Base-by-base conservation (phyloP, 352 stramenopile genomes). In the Phytophthora europaea region DNA sequence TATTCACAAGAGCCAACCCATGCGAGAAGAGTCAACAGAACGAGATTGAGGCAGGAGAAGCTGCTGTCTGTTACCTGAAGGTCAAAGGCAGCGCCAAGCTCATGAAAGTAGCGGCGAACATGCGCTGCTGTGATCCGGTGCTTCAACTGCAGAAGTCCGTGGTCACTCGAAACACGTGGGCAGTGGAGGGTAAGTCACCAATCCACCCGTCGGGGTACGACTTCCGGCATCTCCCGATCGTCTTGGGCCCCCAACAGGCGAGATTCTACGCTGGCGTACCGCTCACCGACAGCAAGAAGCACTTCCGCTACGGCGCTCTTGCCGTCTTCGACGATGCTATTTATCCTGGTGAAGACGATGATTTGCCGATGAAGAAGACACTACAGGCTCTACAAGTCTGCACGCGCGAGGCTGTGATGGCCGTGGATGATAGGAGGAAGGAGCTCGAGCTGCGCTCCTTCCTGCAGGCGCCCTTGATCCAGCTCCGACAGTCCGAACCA, bases 231-330 rank as follows among this genome's bases (percentile, higher is more conserved):
- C 70, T 94, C 0, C 84, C 89, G 33, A 84, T 95, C 45, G 89
- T 95, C 2, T 70, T 85, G 45, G 89, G 87, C 0, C 86, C 89
- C 1, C 89, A 95, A 59, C 81, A 88, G 36, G 83, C 83, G 13
- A 82, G 78, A 20, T 94, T 94, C 66, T 95, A 95, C 67, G 84
- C 83, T 3, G 85, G 87, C 1, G 80, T 93, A 15, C 86, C 85
- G 38, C 75, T 94, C 5, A 64, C 82, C 2, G 80, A 92, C 74
- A 45, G 61, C 48, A 73, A 74, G 52, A 83, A 80, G 33, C 62
- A 72, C 3, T 80, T 80, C 8, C 67, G 83, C 7, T 72, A 94
- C 26, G 89, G 89, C 1, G 87, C 87, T 12, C 50, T 96, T 22
- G 84, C 80, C 6, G 70, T 96, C 22, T 94, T 94, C 65, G 87